These are phyloP conservation scores for Chlorophyllum brunneum DNA, from an alignment of 768 basidiomycete genomes.

Conservation along the genomic window DNA sequence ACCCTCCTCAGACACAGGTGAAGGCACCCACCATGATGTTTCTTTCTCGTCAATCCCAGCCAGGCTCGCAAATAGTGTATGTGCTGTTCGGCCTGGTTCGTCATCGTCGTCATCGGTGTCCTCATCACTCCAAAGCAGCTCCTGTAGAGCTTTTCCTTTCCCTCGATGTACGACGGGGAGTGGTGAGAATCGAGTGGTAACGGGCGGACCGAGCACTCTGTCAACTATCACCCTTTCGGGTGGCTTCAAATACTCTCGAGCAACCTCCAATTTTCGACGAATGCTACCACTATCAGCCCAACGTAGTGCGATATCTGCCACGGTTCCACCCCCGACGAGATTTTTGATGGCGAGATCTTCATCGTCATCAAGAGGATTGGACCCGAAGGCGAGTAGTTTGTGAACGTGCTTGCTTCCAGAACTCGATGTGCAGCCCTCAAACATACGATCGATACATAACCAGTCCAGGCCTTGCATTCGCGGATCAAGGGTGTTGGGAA, in stretches of 20 bases:
- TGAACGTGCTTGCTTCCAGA: not conserved
- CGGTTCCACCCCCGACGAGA: slow-evolving; percentile 53
- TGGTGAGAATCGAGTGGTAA: not conserved
- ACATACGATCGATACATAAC: slow-evolving; percentile 66
- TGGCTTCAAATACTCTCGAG: slow-evolving; percentile 41
- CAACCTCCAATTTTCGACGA: slow-evolving; percentile 37
- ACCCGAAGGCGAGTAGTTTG: slow-evolving; percentile 4
- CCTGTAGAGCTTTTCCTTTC: slow-evolving; percentile 17
- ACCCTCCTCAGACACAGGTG: slow-evolving; percentile 20
- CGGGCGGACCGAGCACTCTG: slow-evolving; percentile 21
- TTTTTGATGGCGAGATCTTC: slow-evolving; percentile 60
- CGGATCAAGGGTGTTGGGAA: slow-evolving; percentile 75
- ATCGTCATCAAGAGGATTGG: slow-evolving; percentile 20
- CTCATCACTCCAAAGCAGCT: slow-evolving; percentile 23
- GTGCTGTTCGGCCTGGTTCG: slow-evolving; percentile 54
- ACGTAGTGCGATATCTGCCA: slow-evolving; percentile 36
- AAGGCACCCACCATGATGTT: slow-evolving; percentile 28
- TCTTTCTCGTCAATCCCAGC: slow-evolving; percentile 33
- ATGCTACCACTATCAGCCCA: slow-evolving; percentile 54
- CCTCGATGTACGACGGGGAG: slow-evolving; percentile 14
- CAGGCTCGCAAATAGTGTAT: slow-evolving; percentile 46
- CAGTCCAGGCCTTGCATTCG: slow-evolving; percentile 61
- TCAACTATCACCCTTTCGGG: slow-evolving; percentile 32
- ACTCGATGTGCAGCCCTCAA: slow-evolving; percentile 50
- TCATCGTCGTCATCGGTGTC: slow-evolving; percentile 34